phyloP scores from a whole-genome alignment of 768 basidiomycete species.

The Lentinus tigrinus region DNA sequence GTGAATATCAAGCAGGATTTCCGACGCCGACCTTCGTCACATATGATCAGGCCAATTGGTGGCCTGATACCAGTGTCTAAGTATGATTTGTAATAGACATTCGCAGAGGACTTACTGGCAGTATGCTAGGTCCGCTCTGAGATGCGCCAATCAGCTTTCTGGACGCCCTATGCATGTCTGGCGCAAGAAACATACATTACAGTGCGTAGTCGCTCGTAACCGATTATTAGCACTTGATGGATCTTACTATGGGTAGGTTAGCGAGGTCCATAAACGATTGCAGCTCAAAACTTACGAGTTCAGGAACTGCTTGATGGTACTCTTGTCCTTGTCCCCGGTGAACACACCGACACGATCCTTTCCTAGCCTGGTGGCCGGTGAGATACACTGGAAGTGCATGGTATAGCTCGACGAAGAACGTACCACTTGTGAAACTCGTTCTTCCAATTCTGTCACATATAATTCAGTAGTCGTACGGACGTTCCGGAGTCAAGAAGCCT shows the following conservation, averaged over 20 bases:
- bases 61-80: slow-evolving; percentile 48
- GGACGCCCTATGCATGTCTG: background rate
- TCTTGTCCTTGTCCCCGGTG: slow-evolving; percentile 58
- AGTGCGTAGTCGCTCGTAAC: slow-evolving; percentile 86
- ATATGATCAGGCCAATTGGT: slow-evolving; percentile 89
- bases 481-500: slow-evolving; percentile 19
- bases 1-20: background rate
- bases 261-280: background rate
- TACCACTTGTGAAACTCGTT: slow-evolving; percentile 95
- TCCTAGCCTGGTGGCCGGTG: slow-evolving; percentile 42
- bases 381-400: slow-evolving; percentile 32
- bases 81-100: background rate
- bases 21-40: slow-evolving; percentile 76
- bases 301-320: slow-evolving; percentile 64
- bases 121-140: slow-evolving; percentile 53
- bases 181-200: slow-evolving; percentile 59
- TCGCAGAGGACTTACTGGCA: slow-evolving; percentile 51
- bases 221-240: slow-evolving; percentile 88
- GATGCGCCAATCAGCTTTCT: background rate
- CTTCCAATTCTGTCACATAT: slow-evolving; percentile 77
- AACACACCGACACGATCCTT: slow-evolving; percentile 57
- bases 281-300: slow-evolving; percentile 54
- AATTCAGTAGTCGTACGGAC: background rate
- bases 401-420: slow-evolving; percentile 25
- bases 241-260: slow-evolving; percentile 45